These are phyloP conservation scores for Chloromonas sp. DNA, from an alignment of 163 green algal species.

Conservation along the genomic window DNA sequence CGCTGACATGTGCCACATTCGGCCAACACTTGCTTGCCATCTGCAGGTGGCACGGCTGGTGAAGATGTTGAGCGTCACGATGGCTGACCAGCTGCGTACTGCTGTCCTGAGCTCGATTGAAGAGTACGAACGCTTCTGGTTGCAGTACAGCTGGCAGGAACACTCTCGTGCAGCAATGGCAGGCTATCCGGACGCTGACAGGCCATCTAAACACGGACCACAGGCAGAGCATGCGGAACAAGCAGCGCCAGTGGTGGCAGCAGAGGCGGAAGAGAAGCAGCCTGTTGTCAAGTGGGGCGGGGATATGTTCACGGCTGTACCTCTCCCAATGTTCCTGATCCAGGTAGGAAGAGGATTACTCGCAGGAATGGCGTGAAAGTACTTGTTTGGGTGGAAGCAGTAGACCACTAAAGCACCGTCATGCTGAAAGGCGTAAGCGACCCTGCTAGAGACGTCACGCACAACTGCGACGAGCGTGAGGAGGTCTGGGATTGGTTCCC, in stretches of 20 bases:
- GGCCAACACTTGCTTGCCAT: not conserved
- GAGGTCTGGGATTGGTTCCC: too few relatives aligned
- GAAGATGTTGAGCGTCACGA: constrained; percentile 54
- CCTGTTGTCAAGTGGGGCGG: constrained; percentile 40
- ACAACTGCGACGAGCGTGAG: too few relatives aligned
- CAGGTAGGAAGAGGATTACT: too few relatives aligned
- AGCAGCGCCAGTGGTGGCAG: not conserved
- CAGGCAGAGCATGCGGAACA: constrained; percentile 5
- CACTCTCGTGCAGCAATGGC: constrained; percentile 23
- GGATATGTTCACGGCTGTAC: constrained; percentile 46
- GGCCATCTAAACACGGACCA: not conserved
- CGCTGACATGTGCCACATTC: too few relatives aligned
- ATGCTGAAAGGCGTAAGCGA: too few relatives aligned
- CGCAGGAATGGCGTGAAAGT: too few relatives aligned
- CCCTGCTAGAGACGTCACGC: too few relatives aligned
- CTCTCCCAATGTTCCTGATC: constrained; percentile 50
- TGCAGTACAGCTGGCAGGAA: constrained; percentile 31
- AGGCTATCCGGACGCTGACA: constrained; percentile 14
- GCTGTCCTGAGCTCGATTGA: constrained; percentile 42
- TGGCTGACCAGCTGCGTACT: constrained; percentile 59
- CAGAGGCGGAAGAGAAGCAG: constrained; percentile 1
- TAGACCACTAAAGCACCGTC: not conserved
- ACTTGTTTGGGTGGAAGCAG: constrained; percentile 16
- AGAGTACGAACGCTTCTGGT: constrained; percentile 39
- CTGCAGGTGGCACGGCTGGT: constrained; percentile 46